These are phyloP conservation scores for Phytophthora rubi DNA, from an alignment of 352 stramenopile genomes.

Conservation along the genomic window DNA sequence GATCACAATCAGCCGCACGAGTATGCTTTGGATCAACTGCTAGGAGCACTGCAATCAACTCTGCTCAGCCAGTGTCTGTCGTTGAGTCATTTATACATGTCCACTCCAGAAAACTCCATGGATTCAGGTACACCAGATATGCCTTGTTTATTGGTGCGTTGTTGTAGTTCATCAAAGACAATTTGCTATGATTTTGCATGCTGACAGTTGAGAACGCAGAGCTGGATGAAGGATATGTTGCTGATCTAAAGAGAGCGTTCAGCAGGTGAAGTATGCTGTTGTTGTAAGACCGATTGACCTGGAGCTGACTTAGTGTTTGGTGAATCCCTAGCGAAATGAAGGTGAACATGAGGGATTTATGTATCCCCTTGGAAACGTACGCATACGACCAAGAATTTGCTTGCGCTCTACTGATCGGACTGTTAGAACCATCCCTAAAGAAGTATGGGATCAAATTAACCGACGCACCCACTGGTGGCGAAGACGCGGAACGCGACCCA, in stretches of 20 bases:
- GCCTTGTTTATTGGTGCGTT: slow-evolving; percentile 9
- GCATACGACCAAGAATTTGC: slow-evolving; percentile 84
- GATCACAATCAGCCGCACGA: slow-evolving; percentile 50
- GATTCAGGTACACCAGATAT: slow-evolving; percentile 46
- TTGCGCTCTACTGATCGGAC: slow-evolving; percentile 68
- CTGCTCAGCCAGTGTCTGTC: slow-evolving; percentile 73
- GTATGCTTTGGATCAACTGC: slow-evolving; percentile 67
- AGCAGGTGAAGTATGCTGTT: slow-evolving; percentile 31
- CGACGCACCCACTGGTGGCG: slow-evolving; percentile 6
- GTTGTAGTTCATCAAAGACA: not conserved
- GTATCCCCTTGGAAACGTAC: slow-evolving; percentile 84
- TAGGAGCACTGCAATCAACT: slow-evolving; percentile 73
- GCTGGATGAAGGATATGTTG: slow-evolving; percentile 77
- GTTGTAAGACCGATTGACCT: not conserved
- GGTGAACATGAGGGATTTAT: slow-evolving; percentile 80
- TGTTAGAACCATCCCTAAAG: slow-evolving; percentile 76
- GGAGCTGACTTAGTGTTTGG: slow-evolving; percentile 9
- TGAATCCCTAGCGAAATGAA: slow-evolving; percentile 79
- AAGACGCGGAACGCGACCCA: slow-evolving; percentile 2
- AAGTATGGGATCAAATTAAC: slow-evolving; percentile 66
- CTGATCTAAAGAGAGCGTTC: slow-evolving; percentile 58
- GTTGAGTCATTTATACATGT: slow-evolving; percentile 79
- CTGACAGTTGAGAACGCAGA: slow-evolving; percentile 49
- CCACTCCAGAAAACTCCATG: slow-evolving; percentile 71
- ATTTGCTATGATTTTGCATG: not conserved